Conservation (phyloP, 805 yeast species). For the Yamadazyma sp. region DNA sequence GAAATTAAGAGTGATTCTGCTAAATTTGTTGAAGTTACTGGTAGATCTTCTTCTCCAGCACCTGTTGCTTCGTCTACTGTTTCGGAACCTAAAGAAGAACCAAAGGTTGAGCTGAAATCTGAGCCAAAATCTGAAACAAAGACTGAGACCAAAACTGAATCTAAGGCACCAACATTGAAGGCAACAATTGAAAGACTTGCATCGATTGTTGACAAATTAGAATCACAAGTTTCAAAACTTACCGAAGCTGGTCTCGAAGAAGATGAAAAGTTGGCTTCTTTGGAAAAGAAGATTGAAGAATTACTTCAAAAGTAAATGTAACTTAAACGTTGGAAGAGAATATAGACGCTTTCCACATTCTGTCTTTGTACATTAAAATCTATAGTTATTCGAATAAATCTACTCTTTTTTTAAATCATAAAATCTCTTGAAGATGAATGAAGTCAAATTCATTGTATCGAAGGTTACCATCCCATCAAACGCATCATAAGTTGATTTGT, state of each 20-base stretch:
- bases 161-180: constrained; percentile 60
- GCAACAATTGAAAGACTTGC: constrained; percentile 70
- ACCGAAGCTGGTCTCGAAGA: constrained; percentile 56
- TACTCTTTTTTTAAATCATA: constrained; percentile 48
- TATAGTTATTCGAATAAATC: not conserved
- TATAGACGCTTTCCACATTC: constrained; percentile 1
- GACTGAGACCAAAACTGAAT: constrained; percentile 18
- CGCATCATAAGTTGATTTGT: constrained; percentile 47
- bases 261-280: constrained; percentile 54
- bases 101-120: too few species aligned
- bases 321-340: not conserved
- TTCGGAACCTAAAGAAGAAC: constrained; percentile 11
- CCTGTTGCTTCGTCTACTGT: not conserved
- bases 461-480: constrained; percentile 69
- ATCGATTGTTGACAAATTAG: constrained; percentile 53
- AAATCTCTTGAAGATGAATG: constrained; percentile 72
- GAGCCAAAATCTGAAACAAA: constrained; percentile 16
- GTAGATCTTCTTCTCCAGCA: constrained; percentile 4
- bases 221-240: constrained; percentile 50
- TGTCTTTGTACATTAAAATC: not conserved
- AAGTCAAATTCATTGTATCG: constrained; percentile 64
- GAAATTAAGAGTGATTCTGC: constrained; percentile 1
- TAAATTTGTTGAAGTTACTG: constrained; percentile 1
- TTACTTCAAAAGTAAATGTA: constrained; percentile 38
- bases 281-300: constrained; percentile 62